Conservation (phyloP, 345 rosid genomes). For the Geranium brycei region DNA sequence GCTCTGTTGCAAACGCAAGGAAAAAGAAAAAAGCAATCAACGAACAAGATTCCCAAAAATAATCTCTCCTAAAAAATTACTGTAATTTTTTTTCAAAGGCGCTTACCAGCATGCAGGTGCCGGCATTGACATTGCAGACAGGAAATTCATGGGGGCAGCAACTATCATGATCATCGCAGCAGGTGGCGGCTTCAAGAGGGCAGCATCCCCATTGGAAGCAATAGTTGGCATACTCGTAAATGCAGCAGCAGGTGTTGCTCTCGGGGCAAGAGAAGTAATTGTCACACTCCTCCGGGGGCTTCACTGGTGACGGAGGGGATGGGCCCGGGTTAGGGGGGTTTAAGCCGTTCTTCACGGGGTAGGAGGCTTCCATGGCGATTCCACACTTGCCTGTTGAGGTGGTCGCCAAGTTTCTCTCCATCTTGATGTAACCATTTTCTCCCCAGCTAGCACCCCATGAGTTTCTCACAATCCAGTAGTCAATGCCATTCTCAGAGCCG, state of each 20-base stretch:
- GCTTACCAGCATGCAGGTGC: conserved; percentile 62
- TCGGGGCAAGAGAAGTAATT: conserved; percentile 50
- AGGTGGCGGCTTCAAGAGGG: conserved; percentile 72
- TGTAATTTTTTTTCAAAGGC: no score
- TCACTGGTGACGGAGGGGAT: conserved; percentile 75
- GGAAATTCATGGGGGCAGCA: conserved; percentile 91
- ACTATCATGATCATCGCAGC: conserved; percentile 68
- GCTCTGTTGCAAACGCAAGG: conserved; percentile 38
- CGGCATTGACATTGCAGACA: conserved; percentile 43
- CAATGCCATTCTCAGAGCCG: conserved; percentile 62
- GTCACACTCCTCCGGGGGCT: conserved; percentile 48
- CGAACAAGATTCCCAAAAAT: not conserved
- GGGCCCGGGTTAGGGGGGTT: conserved; percentile 98
- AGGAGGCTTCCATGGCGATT: conserved; percentile 73
- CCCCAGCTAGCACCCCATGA: conserved; percentile 89
- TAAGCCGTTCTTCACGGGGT: conserved; percentile 63
- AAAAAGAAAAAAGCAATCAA: not conserved
- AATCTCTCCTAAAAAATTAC: no score
- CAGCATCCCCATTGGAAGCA: conserved; percentile 97
- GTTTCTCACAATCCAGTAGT: conserved; percentile 74
- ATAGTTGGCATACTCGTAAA: conserved; percentile 37
- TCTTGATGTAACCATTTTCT: conserved; percentile 60
- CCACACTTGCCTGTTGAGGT: conserved; percentile 62
- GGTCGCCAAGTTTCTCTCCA: conserved; percentile 43
- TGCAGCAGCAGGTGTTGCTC: conserved; percentile 83